Percentiles rank a stretch among this genome's conserved stretches.
These are phyloP conservation scores for Dipodascopsis uninucleata DNA, from an alignment of 805 yeast species.

Conservation along the genomic window DNA sequence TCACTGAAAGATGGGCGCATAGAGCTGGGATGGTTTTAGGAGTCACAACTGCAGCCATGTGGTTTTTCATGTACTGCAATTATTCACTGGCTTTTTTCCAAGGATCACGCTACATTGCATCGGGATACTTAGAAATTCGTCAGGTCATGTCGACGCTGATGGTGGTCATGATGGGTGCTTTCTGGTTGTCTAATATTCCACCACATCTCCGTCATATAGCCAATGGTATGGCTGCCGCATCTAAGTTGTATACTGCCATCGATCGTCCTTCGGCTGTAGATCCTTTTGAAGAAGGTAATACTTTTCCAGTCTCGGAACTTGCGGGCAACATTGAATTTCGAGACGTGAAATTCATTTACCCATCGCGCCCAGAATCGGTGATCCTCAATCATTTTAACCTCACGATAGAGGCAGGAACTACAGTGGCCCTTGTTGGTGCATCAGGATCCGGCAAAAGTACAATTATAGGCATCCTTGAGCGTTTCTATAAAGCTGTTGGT, in stretches of 20 bases:
- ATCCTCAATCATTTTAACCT: slow-evolving; percentile 30
- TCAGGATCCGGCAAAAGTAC: slow-evolving; percentile 48
- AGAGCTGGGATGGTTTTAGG: slow-evolving; percentile 34
- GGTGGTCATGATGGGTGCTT: slow-evolving; percentile 34
- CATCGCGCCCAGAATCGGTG: slow-evolving; percentile 32
- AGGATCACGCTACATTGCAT: slow-evolving; percentile 39
- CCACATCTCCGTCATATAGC: slow-evolving; percentile 39
- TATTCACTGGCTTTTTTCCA: slow-evolving; percentile 45
- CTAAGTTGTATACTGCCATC: slow-evolving; percentile 41
- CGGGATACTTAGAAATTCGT: slow-evolving; percentile 36
- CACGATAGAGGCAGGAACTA: slow-evolving; percentile 64
- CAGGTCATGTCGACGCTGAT: slow-evolving; percentile 34
- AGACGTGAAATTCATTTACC: slow-evolving; percentile 33
- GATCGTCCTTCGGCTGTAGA: slow-evolving; percentile 43
- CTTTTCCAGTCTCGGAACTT: slow-evolving; percentile 11
- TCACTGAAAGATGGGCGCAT: slow-evolving; percentile 30
- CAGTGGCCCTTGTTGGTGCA: slow-evolving; percentile 90
- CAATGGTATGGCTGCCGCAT: slow-evolving; percentile 41
- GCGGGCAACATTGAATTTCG: slow-evolving; percentile 39
- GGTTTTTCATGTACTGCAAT: slow-evolving; percentile 38
- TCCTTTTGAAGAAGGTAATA: slow-evolving; percentile 29
- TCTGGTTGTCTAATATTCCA: slow-evolving; percentile 41
- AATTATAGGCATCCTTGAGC: slow-evolving; percentile 51
- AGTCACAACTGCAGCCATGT: slow-evolving; percentile 38
- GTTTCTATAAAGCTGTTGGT: slow-evolving; percentile 52